A percentile compares a stretch with the other conserved stretches of the same genome.
phyloP scores from a whole-genome alignment of 2,329 filamentous ascomycete genomes.

The Macrophomina tecta region DNA sequence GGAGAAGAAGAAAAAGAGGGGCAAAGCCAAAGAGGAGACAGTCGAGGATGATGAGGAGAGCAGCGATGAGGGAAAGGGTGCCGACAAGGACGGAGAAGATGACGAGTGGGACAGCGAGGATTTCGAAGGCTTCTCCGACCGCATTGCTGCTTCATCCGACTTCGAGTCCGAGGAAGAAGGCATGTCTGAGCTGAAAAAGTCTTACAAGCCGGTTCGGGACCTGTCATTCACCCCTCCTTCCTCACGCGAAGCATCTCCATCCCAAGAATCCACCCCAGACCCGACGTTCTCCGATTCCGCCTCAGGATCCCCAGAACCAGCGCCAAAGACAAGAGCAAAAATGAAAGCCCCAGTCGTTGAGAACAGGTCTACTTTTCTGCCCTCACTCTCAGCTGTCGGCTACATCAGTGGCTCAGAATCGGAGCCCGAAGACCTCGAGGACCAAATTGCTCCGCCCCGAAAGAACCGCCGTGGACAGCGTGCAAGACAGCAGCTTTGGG shows the following conservation, averaged over 20 bases:
- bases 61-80: conserved; percentile 29
- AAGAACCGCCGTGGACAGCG: conserved; percentile 80
- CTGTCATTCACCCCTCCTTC: conserved; percentile 24
- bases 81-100: conserved; percentile 28
- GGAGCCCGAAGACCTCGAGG: conserved; percentile 56
- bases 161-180: conserved; percentile 37
- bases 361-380: conserved; percentile 68
- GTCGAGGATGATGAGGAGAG: conserved; percentile 29
- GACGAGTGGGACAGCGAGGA: conserved; percentile 32
- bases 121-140: conserved; percentile 44
- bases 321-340: conserved; percentile 40
- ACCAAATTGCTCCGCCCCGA: conserved; percentile 58
- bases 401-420: conserved; percentile 81
- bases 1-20: background rate
- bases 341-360: conserved; percentile 33
- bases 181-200: background rate
- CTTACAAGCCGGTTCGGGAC: conserved; percentile 19
- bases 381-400: conserved; percentile 75
- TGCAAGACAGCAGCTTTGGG: conserved; percentile 78
- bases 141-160: conserved; percentile 47
- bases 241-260: conserved; percentile 17
- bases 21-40: conserved; percentile 26
- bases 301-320: conserved; percentile 32
- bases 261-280: background rate
- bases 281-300: conserved; percentile 21